Evolutionary conservation across 108 stramenopile genomes (phyloP), one percentile per base, ranked within the genome.

Genomic region (Schizochytrium sp.): DNA sequence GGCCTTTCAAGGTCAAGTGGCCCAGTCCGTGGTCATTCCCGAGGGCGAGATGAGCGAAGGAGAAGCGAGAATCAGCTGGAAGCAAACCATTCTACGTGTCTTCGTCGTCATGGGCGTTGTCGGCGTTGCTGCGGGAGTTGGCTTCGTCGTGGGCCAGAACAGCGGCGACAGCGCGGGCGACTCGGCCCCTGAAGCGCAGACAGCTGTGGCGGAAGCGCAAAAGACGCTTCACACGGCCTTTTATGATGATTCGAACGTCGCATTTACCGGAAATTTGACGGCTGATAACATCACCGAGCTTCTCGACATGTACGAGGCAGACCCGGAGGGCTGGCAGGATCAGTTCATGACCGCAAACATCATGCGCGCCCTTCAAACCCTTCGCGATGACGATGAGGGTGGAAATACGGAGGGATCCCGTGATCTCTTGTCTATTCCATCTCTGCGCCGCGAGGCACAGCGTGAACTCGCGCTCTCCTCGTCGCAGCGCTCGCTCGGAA

Each of bases 261-360:
- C 63, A 1, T 69, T 83, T 34, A 47, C 51, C 16, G 51, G 76
- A 6, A 47, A 83, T 5, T 1, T 83, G 18, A 47, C 45, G n/a
- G 76, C 51, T 34, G 45, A 21, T 34, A 23, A 83, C 45, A 83
- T 83, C 28, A 53, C 51, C 76, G 51, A 47, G 76, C 76, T 83
- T 12, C 76, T 83, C 28, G 76, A 83, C n/a, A 83, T 28, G n/a
- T 83, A 83, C 51, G 76, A 83, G 51, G 76, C 76, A 6, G 76
- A 83, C 45, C 76, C 76, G 44, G 51, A 83, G 43, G 12, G 5
- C 28, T 83, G 76, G 76, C 43, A 83, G 44, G 76, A 83, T 34
- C 76, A 83, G 2, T 83, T 21, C 51, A 53, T 83, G 76, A 53
- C 76, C 28, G 8, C 76, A 3, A 5, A 83, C 43, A 53, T 83